phyloP scores from a whole-genome alignment of 257 asterid genomes.

The Haberlea rhodopensis region DNA sequence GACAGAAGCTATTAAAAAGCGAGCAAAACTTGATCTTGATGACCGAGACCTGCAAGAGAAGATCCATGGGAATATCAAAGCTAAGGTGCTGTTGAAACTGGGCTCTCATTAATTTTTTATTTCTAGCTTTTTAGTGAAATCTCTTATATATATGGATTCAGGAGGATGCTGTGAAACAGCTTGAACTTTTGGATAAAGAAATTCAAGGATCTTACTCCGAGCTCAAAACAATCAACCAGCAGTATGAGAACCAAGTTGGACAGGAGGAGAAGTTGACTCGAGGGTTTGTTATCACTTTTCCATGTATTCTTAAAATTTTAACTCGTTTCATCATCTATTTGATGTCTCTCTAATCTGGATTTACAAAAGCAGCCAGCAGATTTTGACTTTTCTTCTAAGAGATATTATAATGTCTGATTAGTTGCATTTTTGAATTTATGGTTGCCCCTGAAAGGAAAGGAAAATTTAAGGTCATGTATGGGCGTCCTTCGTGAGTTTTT shows the following conservation, averaged over 20 bases:
- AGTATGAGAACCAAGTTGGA: conserved; percentile 58
- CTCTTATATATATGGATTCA: conserved; percentile 39
- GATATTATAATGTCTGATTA: neutral
- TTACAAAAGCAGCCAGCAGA: too few species aligned
- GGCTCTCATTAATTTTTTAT: conserved; percentile 18
- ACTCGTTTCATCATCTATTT: conserved; percentile 15
- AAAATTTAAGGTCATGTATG: too few species aligned
- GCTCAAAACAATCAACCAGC: conserved; percentile 55
- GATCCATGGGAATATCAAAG: conserved; percentile 61
- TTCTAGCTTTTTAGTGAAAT: conserved; percentile 17
- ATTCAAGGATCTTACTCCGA: conserved; percentile 66
- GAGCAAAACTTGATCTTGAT: conserved; percentile 91
- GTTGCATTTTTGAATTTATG: neutral
- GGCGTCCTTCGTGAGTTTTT: too few species aligned
- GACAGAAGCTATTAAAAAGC: conserved; percentile 78
- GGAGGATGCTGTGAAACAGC: conserved; percentile 86
- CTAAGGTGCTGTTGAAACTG: conserved; percentile 56
- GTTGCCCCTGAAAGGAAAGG: too few species aligned
- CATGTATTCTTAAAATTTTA: neutral
- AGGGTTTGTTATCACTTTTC: conserved; percentile 48
- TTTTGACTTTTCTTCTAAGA: neutral
- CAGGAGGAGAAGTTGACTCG: conserved; percentile 85
- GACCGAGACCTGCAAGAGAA: conserved; percentile 81
- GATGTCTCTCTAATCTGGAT: conserved; percentile 10
- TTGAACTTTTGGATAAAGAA: conserved; percentile 72